Evolutionary conservation across 2,329 filamentous ascomycete species (phyloP).

Genomic region (Fonsecaea monophora): DNA sequence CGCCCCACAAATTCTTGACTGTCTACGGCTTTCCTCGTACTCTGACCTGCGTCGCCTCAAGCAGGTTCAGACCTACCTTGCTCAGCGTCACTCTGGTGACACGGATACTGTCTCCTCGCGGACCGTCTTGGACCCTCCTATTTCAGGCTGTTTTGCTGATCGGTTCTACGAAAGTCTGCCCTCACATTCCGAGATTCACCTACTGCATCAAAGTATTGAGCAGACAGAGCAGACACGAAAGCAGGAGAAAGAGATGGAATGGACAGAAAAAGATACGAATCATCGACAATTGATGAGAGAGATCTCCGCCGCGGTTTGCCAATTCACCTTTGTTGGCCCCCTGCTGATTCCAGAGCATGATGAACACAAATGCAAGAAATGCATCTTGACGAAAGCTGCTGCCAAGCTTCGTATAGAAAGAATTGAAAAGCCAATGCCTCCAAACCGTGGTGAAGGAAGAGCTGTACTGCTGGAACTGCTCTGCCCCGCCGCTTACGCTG

Average conservation of each 20-base stretch:
- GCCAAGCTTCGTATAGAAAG: conserved; percentile 19
- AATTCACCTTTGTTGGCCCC: conserved; percentile 10
- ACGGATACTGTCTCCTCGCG: conserved; percentile 28
- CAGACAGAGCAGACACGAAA: conserved; percentile 46
- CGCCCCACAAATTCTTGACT: conserved; percentile 57
- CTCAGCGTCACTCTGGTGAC: conserved; percentile 3
- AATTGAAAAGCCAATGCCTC: conserved; percentile 27
- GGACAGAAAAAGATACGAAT: conserved; percentile 39
- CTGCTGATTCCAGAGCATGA: conserved; percentile 13
- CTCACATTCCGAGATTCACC: conserved; percentile 39
- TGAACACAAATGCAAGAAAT: conserved; percentile 21
- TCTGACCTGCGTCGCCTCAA: conserved; percentile 60
- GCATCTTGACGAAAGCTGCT: conserved; percentile 14
- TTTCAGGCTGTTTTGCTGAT: conserved; percentile 54
- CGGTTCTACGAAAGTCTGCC: conserved; percentile 52
- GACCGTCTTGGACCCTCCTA: conserved; percentile 59
- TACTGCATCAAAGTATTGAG: conserved; percentile 40
- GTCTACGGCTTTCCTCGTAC: conserved; percentile 58
- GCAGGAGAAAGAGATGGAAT: conserved; percentile 47
- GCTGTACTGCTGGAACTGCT: conserved; percentile 61
- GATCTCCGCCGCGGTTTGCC: conserved; percentile 10
- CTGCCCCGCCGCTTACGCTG: conserved; percentile 53
- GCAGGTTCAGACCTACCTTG: conserved; percentile 60
- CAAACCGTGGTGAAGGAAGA: conserved; percentile 44
- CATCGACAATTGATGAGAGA: conserved; percentile 13